Evolutionary conservation across 495 filamentous ascomycete species (phyloP), one percentile per base, ranked within the genome.

Genomic region (Polyplosphaeria fusca): DNA sequence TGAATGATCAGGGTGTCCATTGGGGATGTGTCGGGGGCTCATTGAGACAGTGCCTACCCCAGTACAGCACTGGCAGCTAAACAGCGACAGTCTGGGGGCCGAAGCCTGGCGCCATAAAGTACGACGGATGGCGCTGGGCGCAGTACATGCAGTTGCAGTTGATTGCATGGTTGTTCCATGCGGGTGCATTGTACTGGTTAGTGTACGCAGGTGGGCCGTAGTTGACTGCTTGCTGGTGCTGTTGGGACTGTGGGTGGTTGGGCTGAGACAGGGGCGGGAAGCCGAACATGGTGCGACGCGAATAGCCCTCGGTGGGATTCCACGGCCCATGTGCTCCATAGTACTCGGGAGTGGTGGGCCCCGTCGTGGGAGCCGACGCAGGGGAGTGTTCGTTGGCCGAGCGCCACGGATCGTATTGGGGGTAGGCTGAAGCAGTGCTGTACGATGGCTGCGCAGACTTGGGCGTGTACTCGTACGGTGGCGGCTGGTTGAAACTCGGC

Each of bases 121-220:
- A 88, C 16, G 79, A 71, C 30, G 82, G 79, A 25, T 83, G 68
- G 52, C 84, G 80, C 56, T 80, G 84, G 9, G 74, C 71, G 70
- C 88, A 92, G 49, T 82, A 80, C 43, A 73, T 67, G 68, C 88
- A 93, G 54, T 75, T 77, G 67, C 87, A 93, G 18, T 84, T 87
- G 25, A 78, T 77, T 41, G 78, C 78, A 32, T 69, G 67, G 40
- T 53, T 65, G 48, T 55, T 69, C 70, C 70, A 73, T 18, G 49
- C 55, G 5, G 53, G 47, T 23, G 62, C 51, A 20, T 52, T 55
- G 42, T 65, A 68, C 62, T 59, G 54, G 4, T 57, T 23, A 28
- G 44, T 52, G 51, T 65, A 71, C 2, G 61, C 50, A 18, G 68
- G 53, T 11, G 47, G 58, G 22, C 66, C 63, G 48, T 57, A 60